These are phyloP conservation scores for Posidonia oceanica DNA, from an alignment of 116 monocot genomes.

Conservation along the genomic window DNA sequence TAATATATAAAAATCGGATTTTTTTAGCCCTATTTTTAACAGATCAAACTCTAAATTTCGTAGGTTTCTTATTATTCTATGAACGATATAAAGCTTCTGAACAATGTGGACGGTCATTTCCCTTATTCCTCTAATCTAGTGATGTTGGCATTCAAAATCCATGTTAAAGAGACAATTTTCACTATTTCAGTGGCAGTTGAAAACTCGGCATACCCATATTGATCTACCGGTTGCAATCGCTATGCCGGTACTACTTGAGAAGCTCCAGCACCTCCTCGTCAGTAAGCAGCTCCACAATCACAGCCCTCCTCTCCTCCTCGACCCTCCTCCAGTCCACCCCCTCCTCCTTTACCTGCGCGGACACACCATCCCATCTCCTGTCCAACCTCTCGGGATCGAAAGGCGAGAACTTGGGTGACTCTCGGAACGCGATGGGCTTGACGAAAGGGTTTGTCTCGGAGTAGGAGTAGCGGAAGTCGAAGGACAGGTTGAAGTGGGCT, in stretches of 20 bases:
- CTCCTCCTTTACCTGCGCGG: slow-evolving; percentile 20
- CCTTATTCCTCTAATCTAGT: no score
- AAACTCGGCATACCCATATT: slow-evolving; percentile 42
- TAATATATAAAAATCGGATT: no score
- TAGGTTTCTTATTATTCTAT: no score
- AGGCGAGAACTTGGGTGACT: slow-evolving; percentile 75
- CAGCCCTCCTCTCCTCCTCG: slow-evolving; percentile 8
- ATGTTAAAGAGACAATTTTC: no score
- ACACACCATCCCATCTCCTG: slow-evolving; percentile 62
- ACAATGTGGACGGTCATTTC: no score
- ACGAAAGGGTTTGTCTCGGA: slow-evolving; percentile 42
- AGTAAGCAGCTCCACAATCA: slow-evolving; percentile 53
- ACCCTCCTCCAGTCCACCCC: slow-evolving; percentile 1
- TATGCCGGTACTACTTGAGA: slow-evolving; percentile 63
- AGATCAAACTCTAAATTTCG: no score
- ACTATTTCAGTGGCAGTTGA: background rate
- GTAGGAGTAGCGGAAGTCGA: slow-evolving; percentile 76
- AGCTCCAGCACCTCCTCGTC: slow-evolving; percentile 59
- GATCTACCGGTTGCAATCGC: slow-evolving; percentile 73
- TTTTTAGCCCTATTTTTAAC: no score
- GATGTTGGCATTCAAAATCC: no score
- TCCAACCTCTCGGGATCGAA: slow-evolving; percentile 82
- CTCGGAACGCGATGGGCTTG: slow-evolving; percentile 64
- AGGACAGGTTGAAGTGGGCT: slow-evolving; percentile 53
- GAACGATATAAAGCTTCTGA: no score